phyloP scores from a whole-genome alignment of 179 eudicot species.

The Heliamphora pulchella region DNA sequence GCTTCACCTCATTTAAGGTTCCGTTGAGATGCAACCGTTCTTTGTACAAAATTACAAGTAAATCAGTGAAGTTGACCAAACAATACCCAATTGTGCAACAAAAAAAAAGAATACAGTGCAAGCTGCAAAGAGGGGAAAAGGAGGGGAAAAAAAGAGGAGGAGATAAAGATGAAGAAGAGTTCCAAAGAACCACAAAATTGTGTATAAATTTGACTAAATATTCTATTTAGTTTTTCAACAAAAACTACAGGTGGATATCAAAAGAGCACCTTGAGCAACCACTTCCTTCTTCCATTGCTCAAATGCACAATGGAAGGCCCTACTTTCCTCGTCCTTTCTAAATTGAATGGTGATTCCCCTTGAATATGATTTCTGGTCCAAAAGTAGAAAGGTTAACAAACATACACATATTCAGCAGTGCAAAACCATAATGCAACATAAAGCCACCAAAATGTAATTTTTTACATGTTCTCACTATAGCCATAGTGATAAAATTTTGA shows the following conservation, averaged over 20 bases:
- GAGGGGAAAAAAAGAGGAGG: too few species aligned
- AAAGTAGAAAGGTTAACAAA: slow-evolving; percentile 18
- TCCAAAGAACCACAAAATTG: not conserved
- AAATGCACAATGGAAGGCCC: slow-evolving; percentile 70
- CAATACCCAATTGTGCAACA: not conserved
- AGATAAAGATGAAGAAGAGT: not conserved
- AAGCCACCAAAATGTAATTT: not conserved
- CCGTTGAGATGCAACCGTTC: not conserved
- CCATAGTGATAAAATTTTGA: not conserved
- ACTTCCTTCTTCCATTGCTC: slow-evolving; percentile 70
- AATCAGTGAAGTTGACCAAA: not conserved
- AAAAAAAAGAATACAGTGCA: not conserved
- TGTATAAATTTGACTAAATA: not conserved
- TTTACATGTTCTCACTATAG: not conserved
- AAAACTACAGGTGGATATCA: slow-evolving; percentile 11
- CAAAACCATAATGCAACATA: not conserved
- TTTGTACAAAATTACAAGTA: not conserved
- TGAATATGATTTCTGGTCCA: slow-evolving; percentile 60
- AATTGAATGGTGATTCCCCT: slow-evolving; percentile 63
- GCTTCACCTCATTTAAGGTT: not conserved
- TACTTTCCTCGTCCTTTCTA: slow-evolving; percentile 62
- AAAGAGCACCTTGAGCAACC: slow-evolving; percentile 50
- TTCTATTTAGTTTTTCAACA: not conserved
- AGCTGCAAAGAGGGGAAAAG: too few species aligned
- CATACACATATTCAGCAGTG: slow-evolving; percentile 6